Base-by-base conservation (phyloP, 768 basidiomycete genomes). In the Tulasnella sp. region DNA sequence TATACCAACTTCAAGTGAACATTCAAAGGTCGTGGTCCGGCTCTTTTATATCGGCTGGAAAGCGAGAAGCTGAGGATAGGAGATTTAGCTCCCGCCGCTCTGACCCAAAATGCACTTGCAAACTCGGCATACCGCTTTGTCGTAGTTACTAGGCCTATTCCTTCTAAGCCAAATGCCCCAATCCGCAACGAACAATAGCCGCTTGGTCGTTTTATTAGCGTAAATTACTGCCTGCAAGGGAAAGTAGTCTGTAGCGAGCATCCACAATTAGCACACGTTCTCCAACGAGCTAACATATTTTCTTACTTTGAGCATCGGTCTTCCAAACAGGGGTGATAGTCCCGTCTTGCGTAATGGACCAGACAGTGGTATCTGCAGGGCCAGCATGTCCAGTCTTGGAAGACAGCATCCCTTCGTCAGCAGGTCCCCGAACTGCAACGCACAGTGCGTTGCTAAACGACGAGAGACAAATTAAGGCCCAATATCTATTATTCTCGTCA, bases 131-230 rank as follows among this genome's bases (percentile, higher is more conserved):
- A 69, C 64, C 11, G 64, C 64, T 37, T 69, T 69, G 34, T 69
- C 64, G 34, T 69, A 69, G 64, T 69, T 69, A 16, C 14, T 37
- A 18, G 64, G 64, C 28, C 64, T 12, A 69, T 69, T 69, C 64
- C 64, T 69, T 20, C 64, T 69, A 6, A 69, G 64, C 64, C 64
- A 69, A 31, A 31, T 37, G 34, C 64, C 64, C 64, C 64, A 69
- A 37, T 69, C 64, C 6, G 64, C 28, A 12, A 69, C 64, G 34
- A 69, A 69, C 16, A 69, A 37, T 0, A 69, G 4, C 18, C 64
- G 28, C 16, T 69, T 69, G 11, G 64, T 69, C 18, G 31, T 37
- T 16, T 28, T 37, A 16, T 28, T 28, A 14, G 64, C 34, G 20
- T 69, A 69, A 69, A 69, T 16, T 20, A 69, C 31, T 69, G 64